These are phyloP conservation scores for Colletotrichum sp. DNA, from an alignment of 2,329 filamentous ascomycete species.

Conservation along the genomic window DNA sequence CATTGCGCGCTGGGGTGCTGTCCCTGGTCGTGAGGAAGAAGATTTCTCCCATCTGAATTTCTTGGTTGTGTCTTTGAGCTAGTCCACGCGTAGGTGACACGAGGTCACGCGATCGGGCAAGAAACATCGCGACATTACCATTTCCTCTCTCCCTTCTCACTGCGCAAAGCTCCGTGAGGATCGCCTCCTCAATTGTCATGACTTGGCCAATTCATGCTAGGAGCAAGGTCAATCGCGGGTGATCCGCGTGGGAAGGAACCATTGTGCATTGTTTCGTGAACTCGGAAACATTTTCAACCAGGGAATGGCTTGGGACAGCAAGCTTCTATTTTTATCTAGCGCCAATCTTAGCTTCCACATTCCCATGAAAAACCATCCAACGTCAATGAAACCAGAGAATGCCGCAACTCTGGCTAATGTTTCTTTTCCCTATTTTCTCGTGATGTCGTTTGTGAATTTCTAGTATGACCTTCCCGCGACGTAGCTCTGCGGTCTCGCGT, in stretches of 20 bases:
- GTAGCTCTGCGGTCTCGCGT: conserved; percentile 3
- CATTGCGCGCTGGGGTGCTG: conserved; percentile 53
- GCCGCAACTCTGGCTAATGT: neutral
- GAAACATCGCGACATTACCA: too few species aligned
- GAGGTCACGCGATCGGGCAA: neutral
- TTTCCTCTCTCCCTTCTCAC: too few species aligned
- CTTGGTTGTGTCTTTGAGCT: too few species aligned
- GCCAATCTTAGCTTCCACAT: neutral
- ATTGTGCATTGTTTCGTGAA: neutral
- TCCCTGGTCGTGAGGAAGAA: conserved; percentile 58
- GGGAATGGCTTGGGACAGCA: neutral
- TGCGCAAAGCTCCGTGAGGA: too few species aligned
- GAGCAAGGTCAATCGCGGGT: neutral
- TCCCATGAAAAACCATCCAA: neutral
- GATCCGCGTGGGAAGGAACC: neutral
- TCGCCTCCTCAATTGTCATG: neutral
- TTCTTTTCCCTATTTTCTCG: neutral
- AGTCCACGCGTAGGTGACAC: too few species aligned
- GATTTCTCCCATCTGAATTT: neutral
- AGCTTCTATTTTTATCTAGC: neutral
- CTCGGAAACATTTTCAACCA: neutral
- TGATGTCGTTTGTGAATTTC: neutral
- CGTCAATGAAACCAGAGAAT: neutral
- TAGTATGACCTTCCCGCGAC: conserved; percentile 13
- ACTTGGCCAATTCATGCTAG: neutral